phyloP scores from a whole-genome alignment of 2,329 filamentous ascomycete genomes.

The Peltaster fructicola region DNA sequence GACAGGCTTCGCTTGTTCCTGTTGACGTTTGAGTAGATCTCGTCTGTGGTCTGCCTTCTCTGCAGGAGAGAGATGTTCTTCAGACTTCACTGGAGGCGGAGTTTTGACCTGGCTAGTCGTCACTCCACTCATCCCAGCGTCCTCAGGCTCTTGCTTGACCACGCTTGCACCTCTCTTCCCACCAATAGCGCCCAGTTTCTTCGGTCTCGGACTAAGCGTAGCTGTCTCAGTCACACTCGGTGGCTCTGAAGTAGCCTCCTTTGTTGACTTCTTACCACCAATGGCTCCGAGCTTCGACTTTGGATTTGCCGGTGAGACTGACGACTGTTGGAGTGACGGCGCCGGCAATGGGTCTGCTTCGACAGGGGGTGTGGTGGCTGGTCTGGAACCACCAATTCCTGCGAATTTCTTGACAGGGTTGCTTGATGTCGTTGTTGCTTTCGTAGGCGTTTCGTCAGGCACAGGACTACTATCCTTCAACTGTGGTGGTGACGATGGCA shows the following conservation, averaged over 20 bases:
- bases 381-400: not conserved
- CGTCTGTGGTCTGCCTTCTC: conserved; percentile 38
- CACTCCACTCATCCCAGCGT: no score
- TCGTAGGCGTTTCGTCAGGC: conserved; percentile 5
- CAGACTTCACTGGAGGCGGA: conserved; percentile 2
- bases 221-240: not conserved
- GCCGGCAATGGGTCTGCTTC: no score
- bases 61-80: conserved; percentile 25
- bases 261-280: conserved; percentile 7
- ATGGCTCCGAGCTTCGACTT: conserved; percentile 9
- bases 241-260: not conserved
- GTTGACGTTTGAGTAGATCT: conserved; percentile 36
- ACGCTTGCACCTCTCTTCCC: conserved; percentile 4
- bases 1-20: conserved; percentile 32
- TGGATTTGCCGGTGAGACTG: conserved; percentile 3
- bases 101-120: conserved; percentile 11
- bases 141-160: conserved; percentile 1
- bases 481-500: conserved; percentile 5
- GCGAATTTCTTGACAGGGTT: not conserved
- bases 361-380: not conserved
- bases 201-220: conserved; percentile 1
- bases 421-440: not conserved
- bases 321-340: no score
- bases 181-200: conserved; percentile 10
- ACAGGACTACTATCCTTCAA: conserved; percentile 6